A percentile compares a stretch with the other conserved stretches of the same genome.
These are phyloP conservation scores for Saccharomycopsis javanensis DNA, from an alignment of 805 yeast species.

Conservation along the genomic window DNA sequence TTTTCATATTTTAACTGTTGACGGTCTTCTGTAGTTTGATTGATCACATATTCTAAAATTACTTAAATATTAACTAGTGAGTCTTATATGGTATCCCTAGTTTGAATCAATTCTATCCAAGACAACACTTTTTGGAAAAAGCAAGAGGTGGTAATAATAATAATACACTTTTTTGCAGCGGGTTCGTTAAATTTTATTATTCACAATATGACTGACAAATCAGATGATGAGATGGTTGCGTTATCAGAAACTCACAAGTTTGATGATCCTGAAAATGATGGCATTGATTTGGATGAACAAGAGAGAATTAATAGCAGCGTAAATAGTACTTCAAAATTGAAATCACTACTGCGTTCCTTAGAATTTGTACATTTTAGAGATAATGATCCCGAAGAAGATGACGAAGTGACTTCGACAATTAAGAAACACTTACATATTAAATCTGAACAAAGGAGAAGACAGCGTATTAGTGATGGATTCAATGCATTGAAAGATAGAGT, in stretches of 20 bases:
- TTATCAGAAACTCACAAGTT: not conserved
- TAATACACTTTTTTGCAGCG: too few relatives aligned
- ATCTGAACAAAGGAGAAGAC: slow-evolving; percentile 38
- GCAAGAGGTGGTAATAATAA: too few relatives aligned
- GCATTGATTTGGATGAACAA: not conserved
- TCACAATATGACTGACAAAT: not conserved
- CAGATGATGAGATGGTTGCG: not conserved
- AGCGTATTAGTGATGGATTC: slow-evolving; percentile 38
- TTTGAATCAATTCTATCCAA: too few relatives aligned
- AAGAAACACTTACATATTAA: slow-evolving; percentile 33
- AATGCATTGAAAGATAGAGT: slow-evolving; percentile 30
- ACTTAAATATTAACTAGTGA: too few relatives aligned
- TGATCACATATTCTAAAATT: too few relatives aligned
- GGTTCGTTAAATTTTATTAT: too few relatives aligned
- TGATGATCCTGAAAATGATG: not conserved
- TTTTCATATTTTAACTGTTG: too few relatives aligned
- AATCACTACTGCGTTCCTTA: not conserved
- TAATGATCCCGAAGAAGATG: slow-evolving; percentile 2
- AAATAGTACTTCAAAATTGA: not conserved
- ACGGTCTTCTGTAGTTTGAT: too few relatives aligned
- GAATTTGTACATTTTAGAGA: slow-evolving; percentile 6
- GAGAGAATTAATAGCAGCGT: too few relatives aligned
- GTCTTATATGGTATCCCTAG: too few relatives aligned
- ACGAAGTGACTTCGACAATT: not conserved
- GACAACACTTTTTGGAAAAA: too few relatives aligned